phyloP scores from a whole-genome alignment of 805 yeast species.

The Lachancea sp. region DNA sequence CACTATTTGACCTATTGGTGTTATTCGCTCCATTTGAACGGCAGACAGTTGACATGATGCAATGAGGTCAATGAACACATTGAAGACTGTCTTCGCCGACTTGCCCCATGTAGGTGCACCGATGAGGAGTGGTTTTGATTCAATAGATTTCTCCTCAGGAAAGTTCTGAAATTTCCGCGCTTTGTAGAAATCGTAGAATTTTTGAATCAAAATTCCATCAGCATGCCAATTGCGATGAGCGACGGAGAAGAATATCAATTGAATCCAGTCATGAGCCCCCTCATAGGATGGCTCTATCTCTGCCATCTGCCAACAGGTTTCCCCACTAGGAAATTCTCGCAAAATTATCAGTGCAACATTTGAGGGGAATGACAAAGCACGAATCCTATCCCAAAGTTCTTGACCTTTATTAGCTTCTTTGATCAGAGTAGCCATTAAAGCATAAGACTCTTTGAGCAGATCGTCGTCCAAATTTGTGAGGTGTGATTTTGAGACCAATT shows the following conservation, averaged over 20 bases:
- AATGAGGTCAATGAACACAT: constrained; percentile 20
- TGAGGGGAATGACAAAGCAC: constrained; percentile 13
- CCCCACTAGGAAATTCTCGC: constrained; percentile 17
- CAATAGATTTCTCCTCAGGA: constrained; percentile 15
- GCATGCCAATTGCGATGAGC: constrained; percentile 31
- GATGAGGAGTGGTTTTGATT: constrained; percentile 4
- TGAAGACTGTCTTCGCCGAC: constrained; percentile 16
- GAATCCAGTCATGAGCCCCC: constrained; percentile 12
- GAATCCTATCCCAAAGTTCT: constrained; percentile 20
- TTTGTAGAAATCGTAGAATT: constrained; percentile 21
- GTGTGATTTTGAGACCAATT: constrained; percentile 19
- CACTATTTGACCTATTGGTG: constrained; percentile 26
- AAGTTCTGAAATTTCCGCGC: constrained; percentile 25
- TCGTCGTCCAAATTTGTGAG: constrained; percentile 3
- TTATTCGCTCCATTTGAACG: constrained; percentile 22
- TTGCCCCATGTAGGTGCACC: constrained; percentile 3
- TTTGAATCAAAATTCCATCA: constrained; percentile 45
- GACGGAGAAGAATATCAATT: constrained; percentile 15
- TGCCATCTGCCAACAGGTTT: constrained; percentile 20
- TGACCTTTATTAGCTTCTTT: constrained; percentile 7
- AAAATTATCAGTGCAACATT: constrained; percentile 14
- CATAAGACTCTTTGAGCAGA: constrained; percentile 16
- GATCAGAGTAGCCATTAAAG: constrained; percentile 17
- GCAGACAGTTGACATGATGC: constrained; percentile 9
- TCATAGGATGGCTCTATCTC: constrained; percentile 11